phyloP scores from a whole-genome alignment of 2,329 filamentous ascomycete genomes.

The Fusarium miscanthi region DNA sequence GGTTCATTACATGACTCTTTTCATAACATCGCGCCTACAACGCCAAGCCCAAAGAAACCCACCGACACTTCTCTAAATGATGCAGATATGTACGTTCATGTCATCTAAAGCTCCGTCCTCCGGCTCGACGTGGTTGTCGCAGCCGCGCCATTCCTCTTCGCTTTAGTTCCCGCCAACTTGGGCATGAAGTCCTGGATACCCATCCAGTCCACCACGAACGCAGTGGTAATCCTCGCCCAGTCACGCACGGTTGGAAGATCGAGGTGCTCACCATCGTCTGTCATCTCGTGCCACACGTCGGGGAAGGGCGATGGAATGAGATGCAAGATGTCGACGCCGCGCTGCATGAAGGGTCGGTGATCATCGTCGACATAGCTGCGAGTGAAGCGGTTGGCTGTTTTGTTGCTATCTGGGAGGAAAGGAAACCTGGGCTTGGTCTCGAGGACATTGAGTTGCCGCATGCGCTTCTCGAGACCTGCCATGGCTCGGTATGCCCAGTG shows the following conservation, averaged over 20 bases:
- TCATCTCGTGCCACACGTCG: conserved; percentile 83
- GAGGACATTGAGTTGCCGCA: conserved; percentile 74
- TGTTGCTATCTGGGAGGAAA: conserved; percentile 76
- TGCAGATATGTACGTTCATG: conserved; percentile 13
- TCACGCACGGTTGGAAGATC: conserved; percentile 84
- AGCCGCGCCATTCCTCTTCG: conserved; percentile 44
- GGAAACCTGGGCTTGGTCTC: conserved; percentile 63
- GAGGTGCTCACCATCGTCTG: conserved; percentile 86
- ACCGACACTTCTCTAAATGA: conserved; percentile 29
- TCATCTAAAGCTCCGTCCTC: conserved; percentile 49
- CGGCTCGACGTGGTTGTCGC: conserved; percentile 42
- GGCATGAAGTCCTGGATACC: conserved; percentile 67
- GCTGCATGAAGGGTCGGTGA: conserved; percentile 87
- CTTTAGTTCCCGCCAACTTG: conserved; percentile 37
- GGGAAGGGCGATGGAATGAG: conserved; percentile 89
- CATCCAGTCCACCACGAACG: conserved; percentile 92
- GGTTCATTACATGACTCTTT: conserved; percentile 28
- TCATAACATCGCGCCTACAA: conserved; percentile 29
- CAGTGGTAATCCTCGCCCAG: conserved; percentile 86
- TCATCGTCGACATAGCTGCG: conserved; percentile 78
- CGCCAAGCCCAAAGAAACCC: conserved; percentile 38
- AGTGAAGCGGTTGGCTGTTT: conserved; percentile 60
- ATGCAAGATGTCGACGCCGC: conserved; percentile 90
- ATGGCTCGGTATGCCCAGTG: conserved; percentile 92
- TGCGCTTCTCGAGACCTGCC: conserved; percentile 77